Evolutionary conservation across 495 filamentous ascomycete genomes (phyloP).

Genomic region (Hypoxylon fuscum): DNA sequence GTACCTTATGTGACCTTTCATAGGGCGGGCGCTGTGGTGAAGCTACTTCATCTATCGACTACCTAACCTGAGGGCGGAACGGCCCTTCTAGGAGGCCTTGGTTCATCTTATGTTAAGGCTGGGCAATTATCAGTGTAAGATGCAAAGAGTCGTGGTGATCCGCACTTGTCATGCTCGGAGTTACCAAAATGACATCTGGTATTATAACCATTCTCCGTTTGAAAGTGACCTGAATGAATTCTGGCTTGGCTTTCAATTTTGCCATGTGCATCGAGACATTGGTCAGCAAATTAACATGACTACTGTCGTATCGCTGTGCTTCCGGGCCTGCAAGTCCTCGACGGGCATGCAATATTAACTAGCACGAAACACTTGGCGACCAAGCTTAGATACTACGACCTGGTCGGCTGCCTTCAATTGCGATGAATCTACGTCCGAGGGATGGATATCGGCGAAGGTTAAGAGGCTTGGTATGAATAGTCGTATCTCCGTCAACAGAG

Average conservation of each 20-base stretch:
- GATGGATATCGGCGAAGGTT: constrained; percentile 7
- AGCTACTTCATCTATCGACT: constrained; percentile 14
- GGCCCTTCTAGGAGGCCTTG: constrained; percentile 23
- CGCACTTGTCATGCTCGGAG: constrained; percentile 20
- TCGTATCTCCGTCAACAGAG: constrained; percentile 4
- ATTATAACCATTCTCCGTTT: constrained; percentile 28
- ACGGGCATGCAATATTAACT: constrained; percentile 32
- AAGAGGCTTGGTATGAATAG: constrained; percentile 6
- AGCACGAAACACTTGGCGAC: constrained; percentile 37
- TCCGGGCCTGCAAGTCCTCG: constrained; percentile 24
- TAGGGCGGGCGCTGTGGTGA: neutral
- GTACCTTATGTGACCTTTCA: constrained; percentile 4
- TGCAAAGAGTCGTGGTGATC: constrained; percentile 25
- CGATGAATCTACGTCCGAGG: neutral
- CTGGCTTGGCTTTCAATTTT: constrained; percentile 37
- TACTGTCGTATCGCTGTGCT: constrained; percentile 30
- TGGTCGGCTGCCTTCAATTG: neutral
- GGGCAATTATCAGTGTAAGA: constrained; percentile 13
- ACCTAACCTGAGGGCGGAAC: constrained; percentile 19
- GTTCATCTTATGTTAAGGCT: constrained; percentile 7
- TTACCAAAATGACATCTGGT: constrained; percentile 30
- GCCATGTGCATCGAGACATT: constrained; percentile 25
- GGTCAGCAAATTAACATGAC: constrained; percentile 30
- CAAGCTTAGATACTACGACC: constrained; percentile 26
- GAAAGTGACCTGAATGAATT: constrained; percentile 30